Evolutionary conservation across 768 basidiomycete species (phyloP).

Genomic region (Pulveroboletus ravenelii): DNA sequence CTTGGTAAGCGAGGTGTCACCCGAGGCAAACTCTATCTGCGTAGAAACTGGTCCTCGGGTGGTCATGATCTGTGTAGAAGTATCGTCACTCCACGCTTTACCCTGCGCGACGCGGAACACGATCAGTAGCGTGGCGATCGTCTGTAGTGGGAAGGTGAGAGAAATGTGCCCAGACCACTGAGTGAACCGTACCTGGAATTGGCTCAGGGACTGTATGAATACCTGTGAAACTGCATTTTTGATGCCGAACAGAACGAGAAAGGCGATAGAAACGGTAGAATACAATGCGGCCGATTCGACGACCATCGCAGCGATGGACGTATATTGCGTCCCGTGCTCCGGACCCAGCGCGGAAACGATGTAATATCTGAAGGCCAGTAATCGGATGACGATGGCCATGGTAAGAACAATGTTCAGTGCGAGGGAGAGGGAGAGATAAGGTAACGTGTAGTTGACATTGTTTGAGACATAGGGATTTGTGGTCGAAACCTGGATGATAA

Average conservation of each 20-base stretch:
- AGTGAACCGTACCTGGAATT: constrained; percentile 22
- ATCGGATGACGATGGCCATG: constrained; percentile 26
- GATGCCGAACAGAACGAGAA: constrained; percentile 26
- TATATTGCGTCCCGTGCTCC: constrained; percentile 24
- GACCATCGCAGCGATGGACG: constrained; percentile 31
- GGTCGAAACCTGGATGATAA: constrained; percentile 11
- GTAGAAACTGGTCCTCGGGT: background rate
- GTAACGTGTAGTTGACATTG: constrained; percentile 10
- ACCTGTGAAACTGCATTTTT: constrained; percentile 23
- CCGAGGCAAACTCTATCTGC: constrained; percentile 2
- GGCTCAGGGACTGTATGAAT: constrained; percentile 27
- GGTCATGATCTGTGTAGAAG: constrained; percentile 2
- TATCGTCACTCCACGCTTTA: constrained; percentile 6
- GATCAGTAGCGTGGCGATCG: constrained; percentile 5
- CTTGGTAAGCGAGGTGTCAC: background rate
- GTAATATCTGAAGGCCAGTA: constrained; percentile 21
- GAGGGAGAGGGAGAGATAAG: constrained; percentile 28
- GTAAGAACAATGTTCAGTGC: constrained; percentile 32
- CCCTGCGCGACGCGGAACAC: constrained; percentile 10
- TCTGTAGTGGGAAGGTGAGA: background rate
- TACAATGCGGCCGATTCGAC: constrained; percentile 34
- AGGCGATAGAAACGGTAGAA: constrained; percentile 23
- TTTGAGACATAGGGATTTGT: constrained; percentile 9
- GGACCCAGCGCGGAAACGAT: constrained; percentile 17
- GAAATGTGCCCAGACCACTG: too few species aligned